Base-by-base conservation (phyloP, 495 filamentous ascomycete genomes). In the Gamarada debralockiae region DNA sequence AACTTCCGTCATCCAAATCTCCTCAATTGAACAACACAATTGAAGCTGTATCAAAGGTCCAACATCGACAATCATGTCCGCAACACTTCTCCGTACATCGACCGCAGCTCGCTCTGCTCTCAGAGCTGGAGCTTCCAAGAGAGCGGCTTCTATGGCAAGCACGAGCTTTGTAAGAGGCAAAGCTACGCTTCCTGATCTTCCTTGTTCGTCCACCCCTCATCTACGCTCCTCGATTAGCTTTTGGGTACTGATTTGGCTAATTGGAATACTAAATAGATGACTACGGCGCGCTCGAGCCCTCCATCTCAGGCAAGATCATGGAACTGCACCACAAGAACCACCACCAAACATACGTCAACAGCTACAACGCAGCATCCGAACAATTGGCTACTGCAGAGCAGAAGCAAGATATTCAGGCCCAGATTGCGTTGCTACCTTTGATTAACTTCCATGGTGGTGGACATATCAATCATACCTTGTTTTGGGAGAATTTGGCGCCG, bases 371-470 rank as follows among this genome's bases (percentile, higher is more conserved):
- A 34, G 78, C 79, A 10, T 62, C 75, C 27, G 81, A 86, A 59
- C 78, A 83, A 57, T 74, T 88, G 39, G 73, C 64, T 31, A 75
- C 78, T 38, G 85, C 86, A 25, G 69, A 80, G 60, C 62, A 66
- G 27, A 77, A 73, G 56, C 70, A 75, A 40, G 77, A 89, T 70
- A 75, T 83, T 53, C 64, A 79, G 29, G 74, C 83, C 33, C 85
- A 90, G 59, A 92, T 96, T 60, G 78, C 86, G 8, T 72, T 95
- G 37, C 90, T 92, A 64, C 86, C 92, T 0, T 67, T 89, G 51
- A 85, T 98, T 75, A 97, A 95, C 79, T 98, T 98, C 81, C 82
- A 98, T 73, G 93, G 95, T 47, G 91, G 89, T 64, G 91, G 91
- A 45, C 90, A 96, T 75, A 75, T 92, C 68, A 96, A 96, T 75